Conservation (phyloP, 306 rosid genomes). For the Prinsepia uniflora region DNA sequence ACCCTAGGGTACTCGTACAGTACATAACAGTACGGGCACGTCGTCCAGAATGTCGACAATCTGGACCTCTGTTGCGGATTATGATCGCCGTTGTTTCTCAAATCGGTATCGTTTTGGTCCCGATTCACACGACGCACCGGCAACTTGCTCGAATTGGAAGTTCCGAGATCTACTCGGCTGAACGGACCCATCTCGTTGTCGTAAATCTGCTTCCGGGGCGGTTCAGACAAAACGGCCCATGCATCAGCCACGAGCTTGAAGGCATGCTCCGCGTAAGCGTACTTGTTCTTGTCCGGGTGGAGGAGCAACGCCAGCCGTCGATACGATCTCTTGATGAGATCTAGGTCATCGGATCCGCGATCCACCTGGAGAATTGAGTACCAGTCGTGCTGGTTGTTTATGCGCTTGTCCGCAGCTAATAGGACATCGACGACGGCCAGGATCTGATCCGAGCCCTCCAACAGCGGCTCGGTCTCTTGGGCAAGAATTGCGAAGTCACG, state of each 20-base stretch:
- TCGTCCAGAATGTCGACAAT: conserved; percentile 71
- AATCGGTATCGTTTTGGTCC: conserved; percentile 3
- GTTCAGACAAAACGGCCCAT: conserved; percentile 73
- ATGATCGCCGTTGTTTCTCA: not conserved
- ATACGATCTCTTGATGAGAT: conserved; percentile 56
- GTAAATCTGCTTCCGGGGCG: conserved; percentile 43
- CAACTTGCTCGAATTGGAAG: conserved; percentile 25
- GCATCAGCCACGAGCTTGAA: conserved; percentile 78
- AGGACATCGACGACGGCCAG: conserved; percentile 76
- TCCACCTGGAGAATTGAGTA: conserved; percentile 69
- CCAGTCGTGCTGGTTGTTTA: conserved; percentile 66
- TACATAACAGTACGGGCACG: conserved; percentile 82
- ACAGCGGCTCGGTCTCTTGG: conserved; percentile 82
- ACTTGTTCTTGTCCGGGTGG: conserved; percentile 78
- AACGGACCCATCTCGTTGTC: conserved; percentile 50
- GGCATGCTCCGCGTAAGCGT: conserved; percentile 59
- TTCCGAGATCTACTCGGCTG: conserved; percentile 37
- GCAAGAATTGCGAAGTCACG: conserved; percentile 74
- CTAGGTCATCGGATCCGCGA: conserved; percentile 50
- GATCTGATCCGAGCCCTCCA: conserved; percentile 91
- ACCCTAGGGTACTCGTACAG: conserved; percentile 69
- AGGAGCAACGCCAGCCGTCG: conserved; percentile 76
- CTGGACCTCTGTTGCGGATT: conserved; percentile 33
- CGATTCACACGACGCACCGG: conserved; percentile 48
- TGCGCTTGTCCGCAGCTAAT: conserved; percentile 52